Percentiles rank a stretch among this genome's conserved stretches.
Evolutionary conservation across 192 early-diverging fungal genomes (phyloP).

Genomic region (Linnemannia zychae): DNA sequence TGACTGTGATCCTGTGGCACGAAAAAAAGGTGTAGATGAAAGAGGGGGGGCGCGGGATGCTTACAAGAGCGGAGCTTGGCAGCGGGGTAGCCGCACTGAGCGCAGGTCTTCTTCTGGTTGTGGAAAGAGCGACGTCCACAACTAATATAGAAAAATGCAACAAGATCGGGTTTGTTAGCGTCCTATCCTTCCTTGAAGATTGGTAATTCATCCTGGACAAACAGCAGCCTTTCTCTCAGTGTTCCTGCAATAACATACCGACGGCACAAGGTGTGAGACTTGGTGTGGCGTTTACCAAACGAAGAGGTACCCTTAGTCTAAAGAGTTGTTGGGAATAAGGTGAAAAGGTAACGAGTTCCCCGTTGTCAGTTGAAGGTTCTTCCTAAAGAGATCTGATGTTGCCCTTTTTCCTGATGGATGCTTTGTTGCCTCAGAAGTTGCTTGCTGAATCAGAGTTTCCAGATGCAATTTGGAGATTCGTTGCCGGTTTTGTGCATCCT

Average conservation of each 20-base stretch:
- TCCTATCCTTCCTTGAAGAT: neutral
- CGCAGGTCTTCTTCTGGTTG: constrained; percentile 99
- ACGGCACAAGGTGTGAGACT: constrained; percentile 98
- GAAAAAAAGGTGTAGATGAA: neutral
- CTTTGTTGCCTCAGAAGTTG: neutral
- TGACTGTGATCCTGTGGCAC: neutral
- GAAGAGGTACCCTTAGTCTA: constrained; percentile 98
- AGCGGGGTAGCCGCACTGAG: constrained; percentile 98
- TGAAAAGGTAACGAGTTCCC: neutral
- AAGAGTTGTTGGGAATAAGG: neutral
- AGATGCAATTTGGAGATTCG: constrained; percentile 1
- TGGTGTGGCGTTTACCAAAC: constrained; percentile 99
- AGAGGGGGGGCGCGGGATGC: constrained; percentile 21
- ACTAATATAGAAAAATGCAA: constrained; percentile 13
- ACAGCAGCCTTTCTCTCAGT: neutral
- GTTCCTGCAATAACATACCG: constrained; percentile 61
- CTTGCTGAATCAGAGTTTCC: constrained; percentile 11
- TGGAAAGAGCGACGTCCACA: constrained; percentile 98
- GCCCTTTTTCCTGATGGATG: neutral
- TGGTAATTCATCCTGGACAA: neutral
- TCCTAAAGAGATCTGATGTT: neutral
- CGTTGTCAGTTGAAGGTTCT: neutral
- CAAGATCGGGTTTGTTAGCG: neutral
- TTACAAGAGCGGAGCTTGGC: constrained; percentile 97
- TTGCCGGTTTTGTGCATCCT: neutral